These are phyloP conservation scores for Niveomyces coronatus DNA, from an alignment of 2,329 filamentous ascomycete species.

Conservation along the genomic window DNA sequence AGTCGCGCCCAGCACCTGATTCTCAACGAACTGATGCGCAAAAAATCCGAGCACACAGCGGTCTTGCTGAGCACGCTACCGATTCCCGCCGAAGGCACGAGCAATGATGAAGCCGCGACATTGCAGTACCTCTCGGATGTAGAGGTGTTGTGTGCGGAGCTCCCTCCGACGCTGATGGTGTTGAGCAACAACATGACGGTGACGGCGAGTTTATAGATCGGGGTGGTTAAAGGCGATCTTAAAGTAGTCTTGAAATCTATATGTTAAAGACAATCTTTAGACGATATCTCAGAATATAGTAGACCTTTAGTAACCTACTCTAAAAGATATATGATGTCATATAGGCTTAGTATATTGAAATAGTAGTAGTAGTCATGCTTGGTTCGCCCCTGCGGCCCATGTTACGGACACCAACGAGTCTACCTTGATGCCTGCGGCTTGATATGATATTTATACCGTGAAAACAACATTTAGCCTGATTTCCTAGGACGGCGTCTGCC, in stretches of 20 bases:
- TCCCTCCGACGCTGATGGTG: constrained; percentile 69
- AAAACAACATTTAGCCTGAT: neutral
- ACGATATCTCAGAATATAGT: too few relatives aligned
- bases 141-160: constrained; percentile 64
- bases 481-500: neutral
- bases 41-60: constrained; percentile 58
- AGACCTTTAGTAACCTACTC: too few relatives aligned
- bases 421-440: neutral
- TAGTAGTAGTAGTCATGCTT: too few relatives aligned
- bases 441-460: neutral
- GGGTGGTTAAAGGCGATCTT: too few relatives aligned
- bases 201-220: constrained; percentile 61
- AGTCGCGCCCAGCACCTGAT: constrained; percentile 79
- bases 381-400: neutral
- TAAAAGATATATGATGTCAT: too few relatives aligned
- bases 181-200: constrained; percentile 88
- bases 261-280: too few relatives aligned
- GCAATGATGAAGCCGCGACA: constrained; percentile 57
- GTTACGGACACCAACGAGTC: neutral
- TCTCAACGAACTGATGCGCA: constrained; percentile 70
- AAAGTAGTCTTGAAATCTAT: neutral
- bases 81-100: constrained; percentile 68
- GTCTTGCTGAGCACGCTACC: constrained; percentile 78
- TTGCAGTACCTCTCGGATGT: constrained; percentile 67
- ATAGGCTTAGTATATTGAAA: too few relatives aligned